Conservation (phyloP, 495 filamentous ascomycete species). For the Talaromyces trachyspermus region DNA sequence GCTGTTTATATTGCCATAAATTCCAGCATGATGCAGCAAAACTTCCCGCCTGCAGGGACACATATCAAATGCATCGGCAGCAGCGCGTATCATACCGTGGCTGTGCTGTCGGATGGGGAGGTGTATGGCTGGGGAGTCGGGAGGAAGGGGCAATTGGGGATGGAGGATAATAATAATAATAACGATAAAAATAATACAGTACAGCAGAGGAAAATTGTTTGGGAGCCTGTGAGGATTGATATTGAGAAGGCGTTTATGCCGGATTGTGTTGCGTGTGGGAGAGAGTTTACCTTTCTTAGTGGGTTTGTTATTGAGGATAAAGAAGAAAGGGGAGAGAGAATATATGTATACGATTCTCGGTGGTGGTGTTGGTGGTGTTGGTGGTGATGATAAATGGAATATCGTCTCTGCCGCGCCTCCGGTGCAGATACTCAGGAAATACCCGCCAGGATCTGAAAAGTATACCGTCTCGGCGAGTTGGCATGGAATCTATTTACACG, state of each 20-base stretch:
- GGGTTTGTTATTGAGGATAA: conserved; percentile 29
- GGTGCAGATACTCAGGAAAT: conserved; percentile 23
- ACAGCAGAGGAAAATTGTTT: conserved; percentile 38
- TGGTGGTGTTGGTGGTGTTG: conserved; percentile 48
- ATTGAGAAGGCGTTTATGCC: conserved; percentile 18
- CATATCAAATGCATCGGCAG: conserved; percentile 53
- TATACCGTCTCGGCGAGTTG: conserved; percentile 60
- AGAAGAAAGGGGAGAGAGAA: conserved; percentile 33
- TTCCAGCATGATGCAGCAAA: no score
- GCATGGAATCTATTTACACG: conserved; percentile 69
- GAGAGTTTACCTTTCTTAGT: conserved; percentile 72
- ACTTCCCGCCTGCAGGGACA: conserved; percentile 53
- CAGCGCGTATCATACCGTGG: conserved; percentile 70
- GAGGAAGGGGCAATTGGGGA: conserved; percentile 76
- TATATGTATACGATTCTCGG: conserved; percentile 49
- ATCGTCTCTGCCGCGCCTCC: conserved; percentile 40
- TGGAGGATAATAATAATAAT: conserved; percentile 3
- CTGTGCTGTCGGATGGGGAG: conserved; percentile 63
- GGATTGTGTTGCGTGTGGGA: conserved; percentile 39
- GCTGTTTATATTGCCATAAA: no score
- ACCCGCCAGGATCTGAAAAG: conserved; percentile 7
- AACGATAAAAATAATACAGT: no score
- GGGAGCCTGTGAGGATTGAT: conserved; percentile 51
- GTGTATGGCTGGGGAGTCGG: conserved; percentile 85
- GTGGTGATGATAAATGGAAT: conserved; percentile 59